A percentile compares a stretch with the other conserved stretches of the same genome.
Evolutionary conservation across 768 basidiomycete species (phyloP).

Genomic region (Kwoniella dejecticola): DNA sequence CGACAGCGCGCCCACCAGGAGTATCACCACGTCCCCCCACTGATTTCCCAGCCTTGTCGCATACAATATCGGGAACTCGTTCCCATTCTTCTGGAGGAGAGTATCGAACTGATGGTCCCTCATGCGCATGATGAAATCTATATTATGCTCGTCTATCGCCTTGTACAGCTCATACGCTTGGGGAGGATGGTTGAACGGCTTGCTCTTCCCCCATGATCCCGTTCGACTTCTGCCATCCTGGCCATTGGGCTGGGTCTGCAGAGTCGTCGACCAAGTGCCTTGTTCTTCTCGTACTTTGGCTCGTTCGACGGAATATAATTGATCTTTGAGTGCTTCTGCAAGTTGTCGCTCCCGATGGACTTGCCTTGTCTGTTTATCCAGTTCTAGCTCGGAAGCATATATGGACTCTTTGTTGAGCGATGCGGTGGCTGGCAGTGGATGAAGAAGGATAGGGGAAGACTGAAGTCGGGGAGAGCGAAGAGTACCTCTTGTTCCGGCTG

Average conservation of each 20-base stretch:
- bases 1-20: constrained; percentile 86
- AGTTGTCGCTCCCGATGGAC: constrained; percentile 38
- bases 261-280: constrained; percentile 17
- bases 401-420: constrained; percentile 34
- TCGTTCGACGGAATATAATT: constrained; percentile 41
- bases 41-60: constrained; percentile 64
- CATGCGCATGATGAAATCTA: constrained; percentile 60
- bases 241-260: too few relatives aligned
- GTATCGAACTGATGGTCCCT: constrained; percentile 59
- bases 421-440: constrained; percentile 39
- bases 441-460: constrained; percentile 40
- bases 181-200: constrained; percentile 47
- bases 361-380: constrained; percentile 41
- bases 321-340: constrained; percentile 50
- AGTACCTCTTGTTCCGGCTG: neutral
- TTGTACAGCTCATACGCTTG: constrained; percentile 72
- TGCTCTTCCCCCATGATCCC: constrained; percentile 12
- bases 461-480: constrained; percentile 25
- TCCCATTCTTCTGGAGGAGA: constrained; percentile 79
- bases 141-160: constrained; percentile 81
- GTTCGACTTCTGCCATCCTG: too few relatives aligned
- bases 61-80: constrained; percentile 84
- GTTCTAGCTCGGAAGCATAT: constrained; percentile 43
- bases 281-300: constrained; percentile 18
- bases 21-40: constrained; percentile 72